phyloP scores from a whole-genome alignment of 2,329 filamentous ascomycete genomes.

The Fusarium sp. region DNA sequence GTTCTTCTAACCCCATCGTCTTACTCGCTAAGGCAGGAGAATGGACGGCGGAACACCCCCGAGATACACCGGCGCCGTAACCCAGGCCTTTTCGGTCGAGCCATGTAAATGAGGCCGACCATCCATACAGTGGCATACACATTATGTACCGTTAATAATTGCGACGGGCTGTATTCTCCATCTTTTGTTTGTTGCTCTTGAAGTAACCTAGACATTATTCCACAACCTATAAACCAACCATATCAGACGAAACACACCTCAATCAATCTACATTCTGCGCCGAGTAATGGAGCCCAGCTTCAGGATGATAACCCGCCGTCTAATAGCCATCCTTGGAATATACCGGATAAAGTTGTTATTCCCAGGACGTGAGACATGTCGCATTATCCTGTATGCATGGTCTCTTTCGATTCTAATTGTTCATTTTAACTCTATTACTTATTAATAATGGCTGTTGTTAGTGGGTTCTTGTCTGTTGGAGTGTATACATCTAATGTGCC shows the following conservation, averaged over 20 bases:
- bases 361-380: not conserved
- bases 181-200: conserved; percentile 32
- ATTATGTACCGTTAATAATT: conserved; percentile 4
- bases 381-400: not conserved
- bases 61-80: conserved; percentile 22
- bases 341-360: not conserved
- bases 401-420: not conserved
- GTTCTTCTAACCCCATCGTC: conserved; percentile 14
- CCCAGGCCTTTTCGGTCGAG: conserved; percentile 26
- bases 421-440: not conserved
- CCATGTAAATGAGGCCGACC: conserved; percentile 35
- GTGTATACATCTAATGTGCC: not conserved
- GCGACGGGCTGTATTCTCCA: conserved; percentile 11
- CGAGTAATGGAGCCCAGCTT: not conserved
- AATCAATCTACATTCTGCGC: not conserved
- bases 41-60: conserved; percentile 29
- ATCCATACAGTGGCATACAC: not conserved
- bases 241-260: not conserved
- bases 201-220: conserved; percentile 26
- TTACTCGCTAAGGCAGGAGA: conserved; percentile 25
- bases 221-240: conserved; percentile 28
- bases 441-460: not conserved
- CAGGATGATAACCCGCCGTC: too few species aligned
- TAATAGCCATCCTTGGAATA: not conserved
- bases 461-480: not conserved